A percentile compares a stretch with the other conserved stretches of the same genome.
phyloP scores from a whole-genome alignment of 1,139 yeast species.

The Kodamaea plutei region DNA sequence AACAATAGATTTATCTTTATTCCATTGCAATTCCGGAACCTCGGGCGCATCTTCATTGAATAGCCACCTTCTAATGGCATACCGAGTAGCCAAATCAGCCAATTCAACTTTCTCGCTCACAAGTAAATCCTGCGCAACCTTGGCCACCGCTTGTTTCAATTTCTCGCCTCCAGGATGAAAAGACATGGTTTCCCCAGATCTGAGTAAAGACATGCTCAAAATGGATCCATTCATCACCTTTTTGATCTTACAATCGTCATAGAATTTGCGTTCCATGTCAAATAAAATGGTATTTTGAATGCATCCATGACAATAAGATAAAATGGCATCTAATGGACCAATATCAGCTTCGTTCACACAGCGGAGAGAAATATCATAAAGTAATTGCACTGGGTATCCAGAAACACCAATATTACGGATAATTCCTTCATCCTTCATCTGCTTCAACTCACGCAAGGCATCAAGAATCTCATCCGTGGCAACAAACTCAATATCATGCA shows the following conservation, averaged over 20 bases:
- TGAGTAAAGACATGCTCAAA: constrained; percentile 78
- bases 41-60: constrained; percentile 17
- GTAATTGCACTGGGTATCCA: constrained; percentile 78
- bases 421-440: constrained; percentile 60
- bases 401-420: constrained; percentile 71
- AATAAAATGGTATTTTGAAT: constrained; percentile 67
- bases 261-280: constrained; percentile 47
- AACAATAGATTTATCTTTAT: constrained; percentile 55
- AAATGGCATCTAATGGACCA: constrained; percentile 63
- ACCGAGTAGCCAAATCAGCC: constrained; percentile 79
- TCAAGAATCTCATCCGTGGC: constrained; percentile 48
- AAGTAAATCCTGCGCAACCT: constrained; percentile 46
- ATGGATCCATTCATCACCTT: constrained; percentile 76
- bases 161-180: constrained; percentile 79
- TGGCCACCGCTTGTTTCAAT: constrained; percentile 52
- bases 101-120: constrained; percentile 47
- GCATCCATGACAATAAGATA: constrained; percentile 81
- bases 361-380: constrained; percentile 45
- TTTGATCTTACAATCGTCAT: constrained; percentile 51
- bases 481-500: constrained; percentile 89
- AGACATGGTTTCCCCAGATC: constrained; percentile 60
- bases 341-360: constrained; percentile 30
- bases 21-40: constrained; percentile 17
- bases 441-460: constrained; percentile 59
- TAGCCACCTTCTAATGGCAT: constrained; percentile 62